Base-by-base conservation (phyloP, 1,284 basidiomycete genomes). In the Ceratobasidium sp. region DNA sequence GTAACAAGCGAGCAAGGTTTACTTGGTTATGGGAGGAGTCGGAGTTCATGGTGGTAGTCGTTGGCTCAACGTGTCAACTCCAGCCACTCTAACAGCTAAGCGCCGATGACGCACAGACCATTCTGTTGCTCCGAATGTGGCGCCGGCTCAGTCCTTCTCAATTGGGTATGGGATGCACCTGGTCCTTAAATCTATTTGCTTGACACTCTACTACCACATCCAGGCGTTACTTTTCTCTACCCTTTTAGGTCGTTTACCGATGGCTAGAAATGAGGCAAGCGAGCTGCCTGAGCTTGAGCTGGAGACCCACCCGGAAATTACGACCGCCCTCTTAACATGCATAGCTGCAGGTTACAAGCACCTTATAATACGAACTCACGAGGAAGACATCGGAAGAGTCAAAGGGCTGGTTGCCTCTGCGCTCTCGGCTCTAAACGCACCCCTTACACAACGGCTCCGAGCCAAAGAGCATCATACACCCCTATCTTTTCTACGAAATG, bases 1-100 rank as follows among this genome's bases (percentile, higher is more conserved):
- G 84, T 7, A 92, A 81, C 0, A 93, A 84, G 48, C 90, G 85
- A 11, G 83, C 81, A 9, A 93, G 83, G 80, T 93, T 93, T 19
- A 93, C 86, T 76, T 87, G 86, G 83, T 92, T 89, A 76, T 91
- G 91, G 19, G 56, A 61, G 7, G 69, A 61, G 46, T 72, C 69
- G 13, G 69, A 51, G 46, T 24, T 62, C 69, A 64, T 72, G 27
- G 61, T 39, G 29, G 37, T 61, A 11, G 69, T 72, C 16, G 69
- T 62, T 22, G 54, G 24, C 41, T 72, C 69, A 62, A 72, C 69
- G 69, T 72, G 69, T 72, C 58, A 56, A 37, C 64, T 22, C 16
- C 11, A 31, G 46, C n/a, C 43, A 61, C 54, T 9, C 48, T 19
- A 48, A 48, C 46, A 43, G 13, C 27, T 59, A 72, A 53, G 58